Evolutionary conservation across 2,329 filamentous ascomycete genomes (phyloP).

Genomic region (Zymoseptoria tritici): DNA sequence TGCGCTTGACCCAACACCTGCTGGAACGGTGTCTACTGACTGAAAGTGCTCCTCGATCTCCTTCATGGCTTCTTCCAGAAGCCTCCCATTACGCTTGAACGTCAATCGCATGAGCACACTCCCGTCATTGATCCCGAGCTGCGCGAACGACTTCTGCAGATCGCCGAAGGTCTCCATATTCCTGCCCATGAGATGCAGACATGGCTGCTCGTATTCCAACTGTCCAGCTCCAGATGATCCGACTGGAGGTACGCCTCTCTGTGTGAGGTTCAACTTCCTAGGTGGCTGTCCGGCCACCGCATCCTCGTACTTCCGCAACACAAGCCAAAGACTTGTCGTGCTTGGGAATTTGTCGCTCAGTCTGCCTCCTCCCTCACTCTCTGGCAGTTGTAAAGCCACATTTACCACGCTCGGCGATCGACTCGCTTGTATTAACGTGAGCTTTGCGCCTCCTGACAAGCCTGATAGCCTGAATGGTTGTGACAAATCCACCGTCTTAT

Average conservation of each 20-base stretch:
- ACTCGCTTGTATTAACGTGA: slow-evolving; percentile 83
- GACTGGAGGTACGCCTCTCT: slow-evolving; percentile 63
- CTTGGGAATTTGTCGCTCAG: slow-evolving; percentile 81
- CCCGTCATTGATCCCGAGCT: slow-evolving; percentile 80
- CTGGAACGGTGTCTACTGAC: slow-evolving; percentile 27
- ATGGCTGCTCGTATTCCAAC: slow-evolving; percentile 80
- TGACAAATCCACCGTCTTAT: slow-evolving; percentile 79
- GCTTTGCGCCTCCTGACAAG: slow-evolving; percentile 75
- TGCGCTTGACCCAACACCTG: slow-evolving; percentile 9
- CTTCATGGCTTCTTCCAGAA: slow-evolving; percentile 75
- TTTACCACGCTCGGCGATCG: slow-evolving; percentile 79
- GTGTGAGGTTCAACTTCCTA: slow-evolving; percentile 68
- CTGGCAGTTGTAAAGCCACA: slow-evolving; percentile 78
- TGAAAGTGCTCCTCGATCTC: slow-evolving; percentile 73
- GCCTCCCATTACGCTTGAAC: slow-evolving; percentile 68
- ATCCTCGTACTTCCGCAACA: slow-evolving; percentile 84
- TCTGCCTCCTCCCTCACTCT: slow-evolving; percentile 60
- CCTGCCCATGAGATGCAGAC: slow-evolving; percentile 74
- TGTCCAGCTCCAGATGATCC: slow-evolving; percentile 56
- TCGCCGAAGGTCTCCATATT: slow-evolving; percentile 71
- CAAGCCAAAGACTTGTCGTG: slow-evolving; percentile 79
- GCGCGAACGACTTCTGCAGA: slow-evolving; percentile 79
- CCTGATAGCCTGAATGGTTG: slow-evolving; percentile 76
- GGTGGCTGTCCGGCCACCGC: slow-evolving; percentile 44
- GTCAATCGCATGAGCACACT: slow-evolving; percentile 69